Evolutionary conservation across 208 protist species (phyloP), one percentile per base, ranked within the genome.

Genomic region (Herpetomonas samuelpessoai): DNA sequence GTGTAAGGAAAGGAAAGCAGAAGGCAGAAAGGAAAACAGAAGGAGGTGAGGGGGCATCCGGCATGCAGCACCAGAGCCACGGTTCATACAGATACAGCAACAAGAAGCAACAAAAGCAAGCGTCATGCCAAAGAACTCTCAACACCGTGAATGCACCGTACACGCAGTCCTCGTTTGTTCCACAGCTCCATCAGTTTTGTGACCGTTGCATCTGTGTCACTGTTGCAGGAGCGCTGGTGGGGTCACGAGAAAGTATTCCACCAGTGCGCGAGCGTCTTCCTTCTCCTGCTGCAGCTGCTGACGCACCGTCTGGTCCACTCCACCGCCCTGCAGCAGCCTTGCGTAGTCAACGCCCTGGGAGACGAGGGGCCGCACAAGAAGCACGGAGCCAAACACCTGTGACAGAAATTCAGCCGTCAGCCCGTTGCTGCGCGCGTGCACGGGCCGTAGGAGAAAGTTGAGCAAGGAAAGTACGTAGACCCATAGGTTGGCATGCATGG

Each of bases 391-490:
- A 51, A 94, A 93, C 22, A 82, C 52, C 54, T 82, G 83, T 0
- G 85, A 76, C 22, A 93, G 53, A 22, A 88, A 62, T 22, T 24
- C 58, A 1, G 81, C 51, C 1, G 81, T 89, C 2, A 94, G 64
- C 14, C 75, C 79, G 67, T 94, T 95, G 59, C 69, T 47, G 48
- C 57, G 35, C 28, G 64, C 68, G 61, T 90, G 71, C 24, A 55
- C 62, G n/a, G 85, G 86, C 2, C 80, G 65, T 10, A 97, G 69
- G 0, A 97, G 68, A 45, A 79, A 94, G 79, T 91, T 88, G 21
- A 97, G 70, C n/a, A 97, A 67, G 26, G 85, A 60, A 35, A 91
- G 51, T 1, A 95, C 68, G 62, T 95, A 97, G 16, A 93, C 50
- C 69, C 77, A 95, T 51, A 92, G 65, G 60, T 95, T 97, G 19